Base-by-base conservation (phyloP, 805 yeast genomes). In the Tetrapisispora fleetii region DNA sequence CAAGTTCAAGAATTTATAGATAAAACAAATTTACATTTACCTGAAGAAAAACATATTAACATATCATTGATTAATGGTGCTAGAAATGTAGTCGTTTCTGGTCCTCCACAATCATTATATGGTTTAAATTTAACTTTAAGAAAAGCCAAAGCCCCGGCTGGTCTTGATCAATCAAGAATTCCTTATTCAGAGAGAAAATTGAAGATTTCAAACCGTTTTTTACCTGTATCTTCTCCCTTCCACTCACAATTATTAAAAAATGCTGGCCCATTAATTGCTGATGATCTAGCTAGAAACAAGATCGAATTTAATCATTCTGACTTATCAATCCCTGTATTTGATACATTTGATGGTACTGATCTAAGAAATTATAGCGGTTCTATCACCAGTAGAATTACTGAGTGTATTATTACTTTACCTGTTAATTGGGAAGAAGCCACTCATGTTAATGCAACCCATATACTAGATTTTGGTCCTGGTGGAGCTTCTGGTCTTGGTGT, bases 401-500 rank as follows among this genome's bases (percentile, higher is more conserved):
- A 80, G 66, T 83, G 90, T 61, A 90, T 93, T 67, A 87, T 93
- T 47, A 81, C 81, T 62, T 77, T 87, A 62, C 88, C 95, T 40
- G 99, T 93, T 55, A 77, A 86, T 70, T 93, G 99, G 99, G 98
- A 93, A 72, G 56, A 58, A 28, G 95, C 98, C 30, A 90, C 97
- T 36, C 65, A 78, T 55, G 87, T 86, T 67, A 67, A 77, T 43
- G 78, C 93, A 27, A 85, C 97, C 43, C 99, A 93, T 67, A 79
- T 93, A 59, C 68, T 93, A 53, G 99, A 93, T 71, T 93, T 93
- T 60, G 99, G 99, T 66, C 99, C 99, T 53, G 99, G 99, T 70
- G 98, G 98, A 59, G 81, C 87, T 37, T 86, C 97, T 41, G 99
- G 99, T 60, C 76, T 93, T 57, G 99, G 99, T 71, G 85, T 85